Conservation (phyloP, 2,329 filamentous ascomycete species). For the Alternaria sp. region DNA sequence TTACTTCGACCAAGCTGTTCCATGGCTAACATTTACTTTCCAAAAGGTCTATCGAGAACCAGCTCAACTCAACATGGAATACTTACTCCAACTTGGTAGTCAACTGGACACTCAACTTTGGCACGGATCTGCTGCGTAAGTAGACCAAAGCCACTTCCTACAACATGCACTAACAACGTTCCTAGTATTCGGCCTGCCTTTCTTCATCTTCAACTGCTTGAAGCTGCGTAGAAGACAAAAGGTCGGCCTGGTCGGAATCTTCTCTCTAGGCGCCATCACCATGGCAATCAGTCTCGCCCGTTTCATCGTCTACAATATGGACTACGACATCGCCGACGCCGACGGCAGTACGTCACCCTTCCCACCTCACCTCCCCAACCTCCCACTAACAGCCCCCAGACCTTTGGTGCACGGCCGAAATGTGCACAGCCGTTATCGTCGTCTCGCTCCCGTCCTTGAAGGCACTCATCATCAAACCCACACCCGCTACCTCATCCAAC, state of each 20-base stretch:
- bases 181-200: slow-evolving; percentile 28
- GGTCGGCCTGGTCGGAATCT: slow-evolving; percentile 29
- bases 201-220: slow-evolving; percentile 29
- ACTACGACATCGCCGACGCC: slow-evolving; percentile 24
- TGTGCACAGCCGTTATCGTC: slow-evolving; percentile 28
- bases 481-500: slow-evolving; percentile 3
- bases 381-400: slow-evolving; percentile 14
- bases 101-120: slow-evolving; percentile 27
- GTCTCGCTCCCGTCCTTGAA: slow-evolving; percentile 30
- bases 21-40: neutral
- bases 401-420: slow-evolving; percentile 30
- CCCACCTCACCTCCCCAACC: neutral
- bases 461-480: slow-evolving; percentile 17
- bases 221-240: slow-evolving; percentile 32
- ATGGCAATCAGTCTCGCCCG: slow-evolving; percentile 29
- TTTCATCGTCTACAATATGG: slow-evolving; percentile 26
- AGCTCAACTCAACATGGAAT: slow-evolving; percentile 28
- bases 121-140: slow-evolving; percentile 26
- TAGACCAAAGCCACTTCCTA: accelerated
- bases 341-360: slow-evolving; percentile 22
- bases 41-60: slow-evolving; percentile 23
- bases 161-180: neutral
- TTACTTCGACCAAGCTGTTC: neutral
- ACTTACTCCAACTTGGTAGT: slow-evolving; percentile 13
- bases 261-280: slow-evolving; percentile 27